These are phyloP conservation scores for Backusella australiensis DNA, from an alignment of 192 early-diverging fungal species.

Conservation along the genomic window DNA sequence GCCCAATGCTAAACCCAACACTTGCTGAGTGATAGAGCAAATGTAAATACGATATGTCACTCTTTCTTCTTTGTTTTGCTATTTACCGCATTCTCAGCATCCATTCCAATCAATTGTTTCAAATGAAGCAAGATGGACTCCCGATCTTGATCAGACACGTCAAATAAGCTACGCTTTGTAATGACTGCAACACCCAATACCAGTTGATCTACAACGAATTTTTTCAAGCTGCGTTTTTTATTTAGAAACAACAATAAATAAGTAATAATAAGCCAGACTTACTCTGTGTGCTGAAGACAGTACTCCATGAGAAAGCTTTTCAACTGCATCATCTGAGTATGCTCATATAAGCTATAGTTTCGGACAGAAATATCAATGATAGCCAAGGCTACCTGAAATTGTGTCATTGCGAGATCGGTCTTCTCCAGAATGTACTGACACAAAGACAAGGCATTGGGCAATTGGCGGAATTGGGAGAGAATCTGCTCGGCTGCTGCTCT, in stretches of 20 bases:
- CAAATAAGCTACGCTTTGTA: constrained; percentile 63
- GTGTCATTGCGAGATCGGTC: constrained; percentile 48
- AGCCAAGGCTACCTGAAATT: constrained; percentile 60
- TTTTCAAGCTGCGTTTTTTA: constrained; percentile 33
- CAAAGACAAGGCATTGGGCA: constrained; percentile 52
- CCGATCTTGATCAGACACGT: constrained; percentile 49
- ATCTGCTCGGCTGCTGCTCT: constrained; percentile 50
- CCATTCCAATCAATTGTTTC: constrained; percentile 44
- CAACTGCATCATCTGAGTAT: constrained; percentile 49
- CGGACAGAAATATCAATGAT: constrained; percentile 54
- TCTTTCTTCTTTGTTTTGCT: neutral
- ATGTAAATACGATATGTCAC: neutral
- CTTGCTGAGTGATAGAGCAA: constrained; percentile 15
- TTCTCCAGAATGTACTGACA: constrained; percentile 64
- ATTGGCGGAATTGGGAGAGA: constrained; percentile 48
- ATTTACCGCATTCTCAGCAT: constrained; percentile 33
- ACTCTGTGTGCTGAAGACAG: constrained; percentile 50
- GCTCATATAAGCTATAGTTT: constrained; percentile 54
- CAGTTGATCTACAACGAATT: constrained; percentile 55
- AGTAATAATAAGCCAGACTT: neutral
- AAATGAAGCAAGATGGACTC: constrained; percentile 55
- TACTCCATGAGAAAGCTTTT: constrained; percentile 59
- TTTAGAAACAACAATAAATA: neutral
- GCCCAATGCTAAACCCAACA: constrained; percentile 49
- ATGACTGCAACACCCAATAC: constrained; percentile 59